phyloP scores from a whole-genome alignment of 257 asterid genomes.

The Solanum etuberosum region DNA sequence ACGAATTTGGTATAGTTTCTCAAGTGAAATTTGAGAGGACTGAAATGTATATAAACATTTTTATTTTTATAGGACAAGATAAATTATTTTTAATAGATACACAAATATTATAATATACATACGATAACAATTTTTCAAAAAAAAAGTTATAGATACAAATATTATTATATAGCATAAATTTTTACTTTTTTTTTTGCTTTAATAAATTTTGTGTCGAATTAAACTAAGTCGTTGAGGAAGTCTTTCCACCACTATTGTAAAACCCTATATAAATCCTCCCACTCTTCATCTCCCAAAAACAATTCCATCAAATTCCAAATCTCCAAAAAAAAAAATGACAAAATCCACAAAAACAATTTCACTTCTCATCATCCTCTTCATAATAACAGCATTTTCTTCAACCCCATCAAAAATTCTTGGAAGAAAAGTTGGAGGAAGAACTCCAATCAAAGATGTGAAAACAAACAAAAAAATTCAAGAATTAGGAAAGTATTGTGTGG shows the following conservation, averaged over 20 bases:
- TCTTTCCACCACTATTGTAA: neutral
- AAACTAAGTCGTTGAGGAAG: neutral
- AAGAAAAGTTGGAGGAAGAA: slow-evolving; percentile 31
- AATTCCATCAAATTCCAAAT: neutral
- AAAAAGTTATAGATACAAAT: too few species aligned
- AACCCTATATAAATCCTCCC: neutral
- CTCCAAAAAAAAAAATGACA: neutral
- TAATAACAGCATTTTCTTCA: neutral
- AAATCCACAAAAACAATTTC: neutral
- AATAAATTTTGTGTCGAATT: neutral
- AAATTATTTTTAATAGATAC: too few species aligned
- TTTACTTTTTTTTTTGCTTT: neutral
- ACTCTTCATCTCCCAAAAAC: neutral
- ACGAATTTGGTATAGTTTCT: too few species aligned
- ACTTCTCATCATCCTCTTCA: neutral
- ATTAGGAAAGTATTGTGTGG: slow-evolving; percentile 49
- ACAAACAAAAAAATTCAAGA: slow-evolving; percentile 41
- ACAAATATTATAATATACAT: too few species aligned
- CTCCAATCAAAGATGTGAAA: slow-evolving; percentile 31
- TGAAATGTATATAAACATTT: too few species aligned
- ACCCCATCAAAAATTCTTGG: slow-evolving; percentile 6
- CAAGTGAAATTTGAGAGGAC: too few species aligned
- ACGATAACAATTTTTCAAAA: too few species aligned
- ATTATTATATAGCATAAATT: too few species aligned
- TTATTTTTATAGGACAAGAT: too few species aligned